Percentiles rank a stretch among this genome's conserved stretches.
Evolutionary conservation across 208 protist species (phyloP).

Genomic region (Trypanosoma avium): DNA sequence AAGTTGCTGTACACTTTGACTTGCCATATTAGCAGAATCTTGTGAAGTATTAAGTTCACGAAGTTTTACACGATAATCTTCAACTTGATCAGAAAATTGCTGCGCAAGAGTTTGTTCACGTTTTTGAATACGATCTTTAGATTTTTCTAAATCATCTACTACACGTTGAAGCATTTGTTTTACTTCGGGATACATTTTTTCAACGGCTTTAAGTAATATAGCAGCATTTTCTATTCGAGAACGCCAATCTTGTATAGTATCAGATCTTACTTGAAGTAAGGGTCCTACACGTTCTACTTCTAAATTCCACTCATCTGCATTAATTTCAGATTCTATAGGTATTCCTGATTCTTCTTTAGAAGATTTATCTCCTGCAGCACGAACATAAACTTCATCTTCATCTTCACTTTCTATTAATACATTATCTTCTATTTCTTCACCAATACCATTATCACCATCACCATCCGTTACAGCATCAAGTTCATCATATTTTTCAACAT

Average conservation of each 20-base stretch:
- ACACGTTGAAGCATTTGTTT: slow-evolving; percentile 83
- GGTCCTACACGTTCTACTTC: slow-evolving; percentile 88
- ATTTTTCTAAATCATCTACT: slow-evolving; percentile 83
- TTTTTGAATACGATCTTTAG: slow-evolving; percentile 87
- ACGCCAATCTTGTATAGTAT: slow-evolving; percentile 77
- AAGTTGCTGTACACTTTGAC: slow-evolving; percentile 85
- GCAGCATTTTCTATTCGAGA: slow-evolving; percentile 78
- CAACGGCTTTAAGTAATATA: slow-evolving; percentile 81
- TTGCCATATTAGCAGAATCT: slow-evolving; percentile 75
- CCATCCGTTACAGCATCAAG: slow-evolving; percentile 65
- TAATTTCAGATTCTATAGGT: slow-evolving; percentile 59
- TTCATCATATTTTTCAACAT: slow-evolving; percentile 83
- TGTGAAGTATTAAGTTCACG: slow-evolving; percentile 82
- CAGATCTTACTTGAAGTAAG: slow-evolving; percentile 67
- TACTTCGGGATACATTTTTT: slow-evolving; percentile 90
- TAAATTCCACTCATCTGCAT: slow-evolving; percentile 87
- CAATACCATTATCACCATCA: slow-evolving; percentile 59
- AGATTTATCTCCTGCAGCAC: slow-evolving; percentile 42
- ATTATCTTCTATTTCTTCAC: slow-evolving; percentile 78
- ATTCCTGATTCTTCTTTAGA: slow-evolving; percentile 39
- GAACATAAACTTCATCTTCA: slow-evolving; percentile 81
- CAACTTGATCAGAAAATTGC: slow-evolving; percentile 88
- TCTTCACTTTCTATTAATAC: slow-evolving; percentile 86
- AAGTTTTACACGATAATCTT: slow-evolving; percentile 87
- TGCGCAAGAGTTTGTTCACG: slow-evolving; percentile 88